Evolutionary conservation across 495 filamentous ascomycete genomes (phyloP), one percentile per base, ranked within the genome.

Genomic region (Daldinia caldariorum): DNA sequence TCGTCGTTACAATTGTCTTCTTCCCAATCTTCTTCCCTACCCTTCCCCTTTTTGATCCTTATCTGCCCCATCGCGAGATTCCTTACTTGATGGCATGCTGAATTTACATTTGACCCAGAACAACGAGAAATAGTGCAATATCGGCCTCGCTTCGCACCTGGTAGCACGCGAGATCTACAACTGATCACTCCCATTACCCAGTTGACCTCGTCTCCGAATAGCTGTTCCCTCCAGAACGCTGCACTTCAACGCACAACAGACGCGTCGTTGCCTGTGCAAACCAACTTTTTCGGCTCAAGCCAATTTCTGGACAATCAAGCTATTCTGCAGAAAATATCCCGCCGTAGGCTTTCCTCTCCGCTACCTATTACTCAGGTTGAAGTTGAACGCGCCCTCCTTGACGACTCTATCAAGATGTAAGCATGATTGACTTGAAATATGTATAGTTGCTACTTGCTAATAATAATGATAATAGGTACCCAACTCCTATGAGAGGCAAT

Each of bases 341-440:
- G 13, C 22, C 50, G 8, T 47, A 1, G 2, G 50, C 31, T 18
- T 3, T 13, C 39, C 13, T 53, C 41, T 41, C 59, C 7, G 10
- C 7, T 53, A 2, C 58, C 58, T 20, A 38, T 14, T 2, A 47
- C 22, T 12, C 45, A 50, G 9, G 16, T 31, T 2, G 13, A 38
- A 38, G 14, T 13, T n/a, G 5, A 32, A 32, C 4, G 18, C 6
- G 54, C 58, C 22, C 45, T n/a, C 14, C 50, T 56, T 13, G 29
- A 10, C 34, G 8, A 58, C 0, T 22, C 47, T 0, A 18, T 6
- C 26, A 39, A 34, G 9, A 72, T 64, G 69, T 72, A 60, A 72
- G 69, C 59, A 51, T 8, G 6, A 56, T 3, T 6, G 13, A 0
- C 8, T 13, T 22, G 9, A 51, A 53, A 18, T 22, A 20, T 22